These are phyloP conservation scores for Volvox africanus DNA, from an alignment of 139 green algal genomes.

Conservation along the genomic window DNA sequence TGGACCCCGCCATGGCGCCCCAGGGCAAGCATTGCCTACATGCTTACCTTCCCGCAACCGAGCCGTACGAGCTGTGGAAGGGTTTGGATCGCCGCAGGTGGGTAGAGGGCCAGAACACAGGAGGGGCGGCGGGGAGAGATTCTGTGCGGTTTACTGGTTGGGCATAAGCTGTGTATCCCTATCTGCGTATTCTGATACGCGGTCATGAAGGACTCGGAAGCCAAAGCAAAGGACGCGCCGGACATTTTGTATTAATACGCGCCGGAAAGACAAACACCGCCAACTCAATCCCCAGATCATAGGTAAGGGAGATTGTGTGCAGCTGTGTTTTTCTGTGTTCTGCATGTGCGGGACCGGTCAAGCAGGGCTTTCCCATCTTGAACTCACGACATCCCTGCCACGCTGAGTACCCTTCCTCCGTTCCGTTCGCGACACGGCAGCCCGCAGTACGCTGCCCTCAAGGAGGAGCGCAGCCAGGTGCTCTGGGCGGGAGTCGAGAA, in stretches of 20 bases:
- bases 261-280: too few species aligned
- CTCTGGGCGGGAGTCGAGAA: constrained; percentile 92
- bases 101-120: not conserved
- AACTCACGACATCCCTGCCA: not conserved
- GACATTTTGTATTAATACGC: too few species aligned
- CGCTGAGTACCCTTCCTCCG: not conserved
- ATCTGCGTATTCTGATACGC: too few species aligned
- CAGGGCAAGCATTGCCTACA: constrained; percentile 90
- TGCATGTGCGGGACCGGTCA: not conserved
- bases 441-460: constrained; percentile 89
- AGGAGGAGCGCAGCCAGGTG: constrained; percentile 88
- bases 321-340: too few species aligned
- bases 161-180: too few species aligned
- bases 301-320: too few species aligned
- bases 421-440: constrained; percentile 52
- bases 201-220: too few species aligned
- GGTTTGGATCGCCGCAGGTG: constrained; percentile 77
- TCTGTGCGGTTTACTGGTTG: too few species aligned
- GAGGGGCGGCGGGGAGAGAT: not conserved
- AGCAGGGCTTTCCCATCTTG: not conserved
- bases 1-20: constrained; percentile 51
- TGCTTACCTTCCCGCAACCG: constrained; percentile 87
- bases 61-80: constrained; percentile 94
- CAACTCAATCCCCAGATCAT: too few species aligned
- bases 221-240: too few species aligned